phyloP scores from a whole-genome alignment of 768 basidiomycete species.

The Panellus pusillus region DNA sequence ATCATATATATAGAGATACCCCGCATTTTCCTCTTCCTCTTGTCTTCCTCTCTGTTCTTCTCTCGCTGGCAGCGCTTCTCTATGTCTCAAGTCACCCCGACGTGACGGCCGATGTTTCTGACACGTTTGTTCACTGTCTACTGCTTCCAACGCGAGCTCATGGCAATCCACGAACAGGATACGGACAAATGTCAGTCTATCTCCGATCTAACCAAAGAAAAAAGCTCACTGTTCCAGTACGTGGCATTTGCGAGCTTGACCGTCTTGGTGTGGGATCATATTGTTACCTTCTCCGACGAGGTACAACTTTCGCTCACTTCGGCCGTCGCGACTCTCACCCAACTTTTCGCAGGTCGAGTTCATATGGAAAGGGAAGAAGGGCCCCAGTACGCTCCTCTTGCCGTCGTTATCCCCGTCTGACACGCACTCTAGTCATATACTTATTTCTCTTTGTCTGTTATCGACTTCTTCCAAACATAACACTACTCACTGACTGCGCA shows the following conservation, averaged over 20 bases:
- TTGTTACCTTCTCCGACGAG: conserved; percentile 35
- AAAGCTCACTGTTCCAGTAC: conserved; percentile 16
- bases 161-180: conserved; percentile 6
- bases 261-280: conserved; percentile 36
- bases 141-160: neutral
- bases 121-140: conserved; percentile 9
- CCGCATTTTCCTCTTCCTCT: neutral
- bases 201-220: neutral
- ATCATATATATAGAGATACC: neutral
- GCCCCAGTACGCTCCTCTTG: conserved; percentile 27
- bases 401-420: neutral
- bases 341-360: conserved; percentile 26
- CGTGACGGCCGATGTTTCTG: conserved; percentile 6
- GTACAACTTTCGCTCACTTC: neutral
- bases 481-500: conserved; percentile 13
- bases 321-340: neutral
- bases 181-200: conserved; percentile 17
- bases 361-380: conserved; percentile 35
- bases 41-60: neutral
- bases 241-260: conserved; percentile 35
- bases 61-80: neutral
- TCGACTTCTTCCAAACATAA: neutral
- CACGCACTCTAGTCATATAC: conserved; percentile 26
- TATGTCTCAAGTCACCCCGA: conserved; percentile 8
- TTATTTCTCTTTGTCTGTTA: conserved; percentile 34